A percentile compares a stretch with the other conserved stretches of the same genome.
These are phyloP conservation scores for Oryza nivara DNA, from an alignment of 176 grass and related monocot genomes.

Conservation along the genomic window DNA sequence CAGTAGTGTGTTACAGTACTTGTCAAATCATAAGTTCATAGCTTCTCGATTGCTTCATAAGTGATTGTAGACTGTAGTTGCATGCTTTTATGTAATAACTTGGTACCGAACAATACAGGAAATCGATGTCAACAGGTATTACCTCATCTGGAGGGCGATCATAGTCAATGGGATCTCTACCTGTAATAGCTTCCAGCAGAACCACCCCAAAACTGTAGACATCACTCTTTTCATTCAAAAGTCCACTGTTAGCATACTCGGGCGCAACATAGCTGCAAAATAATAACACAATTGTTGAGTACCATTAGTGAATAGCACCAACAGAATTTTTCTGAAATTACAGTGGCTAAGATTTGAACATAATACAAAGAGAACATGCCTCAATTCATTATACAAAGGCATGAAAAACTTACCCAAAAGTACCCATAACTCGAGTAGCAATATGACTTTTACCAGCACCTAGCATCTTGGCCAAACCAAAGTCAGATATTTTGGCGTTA, in stretches of 20 bases:
- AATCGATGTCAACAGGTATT: constrained; percentile 28
- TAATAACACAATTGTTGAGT: constrained; percentile 38
- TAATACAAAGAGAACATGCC: constrained; percentile 3
- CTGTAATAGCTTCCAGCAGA: constrained; percentile 96
- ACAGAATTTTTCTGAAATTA: background rate
- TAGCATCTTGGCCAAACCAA: constrained; percentile 96
- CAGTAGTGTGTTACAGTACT: constrained; percentile 12
- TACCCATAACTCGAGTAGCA: constrained; percentile 98
- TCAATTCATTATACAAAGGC: background rate
- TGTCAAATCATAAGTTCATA: background rate
- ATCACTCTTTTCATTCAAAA: constrained; percentile 99
- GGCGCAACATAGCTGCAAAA: constrained; percentile 82
- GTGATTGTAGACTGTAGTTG: background rate
- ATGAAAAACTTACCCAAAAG: constrained; percentile 82
- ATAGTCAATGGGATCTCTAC: constrained; percentile 95
- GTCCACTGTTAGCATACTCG: constrained; percentile 96
- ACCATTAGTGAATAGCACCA: background rate
- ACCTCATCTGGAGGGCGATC: constrained; percentile 85
- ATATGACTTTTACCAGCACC: constrained; percentile 98
- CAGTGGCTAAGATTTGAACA: constrained; percentile 14
- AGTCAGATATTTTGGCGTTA: constrained; percentile 95
- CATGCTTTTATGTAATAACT: background rate
- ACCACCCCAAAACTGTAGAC: constrained; percentile 97
- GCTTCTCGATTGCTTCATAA: background rate
- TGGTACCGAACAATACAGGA: background rate